These are phyloP conservation scores for Colletotrichum musae DNA, from an alignment of 2,329 filamentous ascomycete genomes.

Conservation along the genomic window DNA sequence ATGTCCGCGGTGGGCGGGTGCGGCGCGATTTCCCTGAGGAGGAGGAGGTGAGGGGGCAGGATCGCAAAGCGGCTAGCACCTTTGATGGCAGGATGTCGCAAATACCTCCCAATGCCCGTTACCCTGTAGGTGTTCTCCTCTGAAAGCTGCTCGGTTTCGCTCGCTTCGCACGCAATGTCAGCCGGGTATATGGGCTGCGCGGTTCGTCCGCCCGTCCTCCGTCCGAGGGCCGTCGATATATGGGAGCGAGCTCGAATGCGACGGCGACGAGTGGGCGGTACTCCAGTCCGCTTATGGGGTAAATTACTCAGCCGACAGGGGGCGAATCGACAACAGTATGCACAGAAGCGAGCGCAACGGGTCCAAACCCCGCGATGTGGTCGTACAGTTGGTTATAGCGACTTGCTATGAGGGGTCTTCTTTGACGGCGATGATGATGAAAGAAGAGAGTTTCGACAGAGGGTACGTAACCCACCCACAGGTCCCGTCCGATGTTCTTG, in stretches of 20 bases:
- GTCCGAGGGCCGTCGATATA: constrained; percentile 20
- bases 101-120: too few species aligned
- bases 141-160: too few species aligned
- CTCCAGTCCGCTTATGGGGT: constrained; percentile 8
- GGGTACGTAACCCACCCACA: constrained; percentile 27
- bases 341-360: not conserved
- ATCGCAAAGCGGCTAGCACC: constrained; percentile 28
- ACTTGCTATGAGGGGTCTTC: not conserved
- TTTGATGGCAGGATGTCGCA: constrained; percentile 18
- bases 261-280: constrained; percentile 6
- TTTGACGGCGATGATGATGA: constrained; percentile 29
- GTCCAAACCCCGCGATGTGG: not conserved
- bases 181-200: constrained; percentile 12
- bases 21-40: not conserved
- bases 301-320: constrained; percentile 36
- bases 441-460: constrained; percentile 33
- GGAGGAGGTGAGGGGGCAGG: constrained; percentile 15
- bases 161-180: constrained; percentile 27
- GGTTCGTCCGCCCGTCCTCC: constrained; percentile 30
- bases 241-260: constrained; percentile 15
- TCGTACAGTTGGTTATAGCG: not conserved
- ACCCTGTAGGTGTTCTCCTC: too few species aligned
- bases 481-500: constrained; percentile 14
- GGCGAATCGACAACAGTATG: not conserved
- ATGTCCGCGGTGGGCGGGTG: constrained; percentile 12